These are phyloP conservation scores for Apophysomyces variabilis DNA, from an alignment of 371 early-diverging fungal genomes.

Conservation along the genomic window DNA sequence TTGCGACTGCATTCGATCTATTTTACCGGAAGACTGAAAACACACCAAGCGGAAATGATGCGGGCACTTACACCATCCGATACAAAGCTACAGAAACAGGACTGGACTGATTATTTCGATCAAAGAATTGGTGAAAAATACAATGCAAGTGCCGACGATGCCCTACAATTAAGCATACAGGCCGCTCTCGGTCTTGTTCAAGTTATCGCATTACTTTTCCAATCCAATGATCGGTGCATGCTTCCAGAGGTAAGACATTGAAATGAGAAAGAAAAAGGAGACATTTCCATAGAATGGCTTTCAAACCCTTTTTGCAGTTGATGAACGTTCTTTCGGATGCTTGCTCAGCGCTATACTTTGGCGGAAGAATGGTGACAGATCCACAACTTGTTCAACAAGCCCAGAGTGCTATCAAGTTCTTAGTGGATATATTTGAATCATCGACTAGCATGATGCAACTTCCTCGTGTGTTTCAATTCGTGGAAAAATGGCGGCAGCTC, in stretches of 20 bases:
- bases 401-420: not conserved
- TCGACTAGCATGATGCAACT: conserved; percentile 3
- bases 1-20: conserved; percentile 29
- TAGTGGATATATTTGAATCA: conserved; percentile 6
- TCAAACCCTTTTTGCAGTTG: conserved; percentile 14
- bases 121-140: not conserved
- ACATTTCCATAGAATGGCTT: not conserved
- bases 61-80: conserved; percentile 14
- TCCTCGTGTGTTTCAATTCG: conserved; percentile 1
- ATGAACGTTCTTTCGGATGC: conserved; percentile 31
- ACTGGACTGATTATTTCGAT: conserved; percentile 32
- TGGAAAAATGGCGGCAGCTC: not conserved
- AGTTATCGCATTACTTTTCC: conserved; percentile 20
- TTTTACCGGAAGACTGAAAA: conserved; percentile 28
- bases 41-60: conserved; percentile 34
- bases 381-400: conserved; percentile 4
- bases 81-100: conserved; percentile 7
- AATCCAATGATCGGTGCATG: conserved; percentile 27
- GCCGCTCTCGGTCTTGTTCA: conserved; percentile 33
- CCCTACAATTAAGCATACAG: conserved; percentile 26
- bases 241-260: conserved; percentile 24
- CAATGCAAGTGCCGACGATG: conserved; percentile 21
- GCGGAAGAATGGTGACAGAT: conserved; percentile 27
- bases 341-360: conserved; percentile 36
- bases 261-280: not conserved